A percentile compares a stretch with the other conserved stretches of the same genome.
Evolutionary conservation across 2,329 filamentous ascomycete species (phyloP).

Genomic region (Triangularia setosa): DNA sequence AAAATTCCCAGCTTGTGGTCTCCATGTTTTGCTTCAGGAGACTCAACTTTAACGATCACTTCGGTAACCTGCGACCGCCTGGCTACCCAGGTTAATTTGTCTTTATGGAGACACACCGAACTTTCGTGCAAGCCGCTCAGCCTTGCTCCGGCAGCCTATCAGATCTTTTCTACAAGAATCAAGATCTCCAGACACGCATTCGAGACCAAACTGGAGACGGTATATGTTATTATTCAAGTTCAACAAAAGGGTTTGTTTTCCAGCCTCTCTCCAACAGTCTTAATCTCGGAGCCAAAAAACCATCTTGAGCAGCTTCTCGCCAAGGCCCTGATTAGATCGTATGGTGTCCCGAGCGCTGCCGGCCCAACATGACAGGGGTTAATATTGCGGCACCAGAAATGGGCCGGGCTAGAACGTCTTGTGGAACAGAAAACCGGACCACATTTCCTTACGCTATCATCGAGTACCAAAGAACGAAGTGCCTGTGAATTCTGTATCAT

Average conservation of each 20-base stretch:
- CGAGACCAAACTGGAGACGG: no score
- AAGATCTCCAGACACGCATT: no score
- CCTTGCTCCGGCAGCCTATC: no score
- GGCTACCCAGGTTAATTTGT: no score
- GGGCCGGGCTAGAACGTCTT: constrained; percentile 21
- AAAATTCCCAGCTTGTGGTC: no score
- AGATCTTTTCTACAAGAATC: no score
- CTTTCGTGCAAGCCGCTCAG: no score
- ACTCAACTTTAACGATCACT: no score
- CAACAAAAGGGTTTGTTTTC: neutral
- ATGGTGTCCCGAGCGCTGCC: neutral
- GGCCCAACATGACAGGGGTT: neutral
- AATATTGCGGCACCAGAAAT: constrained; percentile 19
- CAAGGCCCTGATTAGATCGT: neutral
- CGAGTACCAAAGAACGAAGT: neutral
- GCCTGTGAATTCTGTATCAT: neutral
- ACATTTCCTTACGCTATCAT: neutral
- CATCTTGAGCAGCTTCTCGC: neutral
- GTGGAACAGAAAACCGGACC: constrained; percentile 8
- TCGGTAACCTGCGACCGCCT: no score
- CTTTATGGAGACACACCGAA: no score
- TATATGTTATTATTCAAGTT: no score
- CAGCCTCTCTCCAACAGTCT: neutral
- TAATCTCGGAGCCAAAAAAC: constrained; percentile 3
- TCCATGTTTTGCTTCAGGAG: no score